Evolutionary conservation across 2,329 filamentous ascomycete species (phyloP).

Genomic region (Microdochium paspali): DNA sequence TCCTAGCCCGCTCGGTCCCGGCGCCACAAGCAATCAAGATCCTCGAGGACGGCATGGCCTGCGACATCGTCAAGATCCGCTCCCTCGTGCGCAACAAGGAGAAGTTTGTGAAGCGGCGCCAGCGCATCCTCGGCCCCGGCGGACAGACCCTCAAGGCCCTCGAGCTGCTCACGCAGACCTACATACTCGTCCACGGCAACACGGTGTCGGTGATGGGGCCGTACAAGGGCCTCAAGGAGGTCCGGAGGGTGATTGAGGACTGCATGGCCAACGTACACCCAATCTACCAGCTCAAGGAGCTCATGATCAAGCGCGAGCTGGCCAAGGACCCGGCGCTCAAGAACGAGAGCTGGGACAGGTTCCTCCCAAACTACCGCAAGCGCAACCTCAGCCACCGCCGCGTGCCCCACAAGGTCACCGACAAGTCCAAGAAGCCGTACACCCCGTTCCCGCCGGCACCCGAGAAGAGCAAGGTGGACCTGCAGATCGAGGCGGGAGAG

Average conservation of each 20-base stretch:
- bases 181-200: constrained; percentile 93
- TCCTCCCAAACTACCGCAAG: constrained; percentile 96
- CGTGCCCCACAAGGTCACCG: constrained; percentile 74
- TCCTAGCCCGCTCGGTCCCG: constrained; percentile 84
- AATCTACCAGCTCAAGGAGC: constrained; percentile 69
- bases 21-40: constrained; percentile 92
- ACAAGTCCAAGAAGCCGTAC: constrained; percentile 91
- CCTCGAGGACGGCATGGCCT: constrained; percentile 81
- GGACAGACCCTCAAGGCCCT: constrained; percentile 91
- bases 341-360: constrained; percentile 89
- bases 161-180: constrained; percentile 82
- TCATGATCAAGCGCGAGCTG: constrained; percentile 87
- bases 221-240: constrained; percentile 88
- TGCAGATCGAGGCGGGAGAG: constrained; percentile 96
- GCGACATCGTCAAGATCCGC: constrained; percentile 93
- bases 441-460: constrained; percentile 94
- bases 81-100: constrained; percentile 89
- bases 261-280: constrained; percentile 97
- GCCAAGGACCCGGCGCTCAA: constrained; percentile 81
- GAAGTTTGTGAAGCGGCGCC: constrained; percentile 86
- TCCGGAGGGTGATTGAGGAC: constrained; percentile 81
- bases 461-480: constrained; percentile 97
- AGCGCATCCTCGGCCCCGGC: constrained; percentile 84
- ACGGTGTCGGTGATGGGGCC: constrained; percentile 88
- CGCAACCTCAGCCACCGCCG: constrained; percentile 76